phyloP scores from a whole-genome alignment of 2,329 filamentous ascomycete species.

The Fusarium hainanense region DNA sequence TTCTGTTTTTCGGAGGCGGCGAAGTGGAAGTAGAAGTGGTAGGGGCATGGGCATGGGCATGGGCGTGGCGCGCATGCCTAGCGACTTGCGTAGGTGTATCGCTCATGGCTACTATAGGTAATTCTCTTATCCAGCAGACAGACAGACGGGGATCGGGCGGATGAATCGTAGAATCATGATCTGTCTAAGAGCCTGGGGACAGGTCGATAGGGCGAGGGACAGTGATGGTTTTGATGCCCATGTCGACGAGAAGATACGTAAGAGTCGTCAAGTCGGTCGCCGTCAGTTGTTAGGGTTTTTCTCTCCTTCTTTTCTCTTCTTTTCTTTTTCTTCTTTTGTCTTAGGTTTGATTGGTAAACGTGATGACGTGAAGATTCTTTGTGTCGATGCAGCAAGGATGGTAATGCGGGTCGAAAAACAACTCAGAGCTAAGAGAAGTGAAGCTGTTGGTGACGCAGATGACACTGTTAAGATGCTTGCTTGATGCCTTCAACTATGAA shows the following conservation, averaged over 20 bases:
- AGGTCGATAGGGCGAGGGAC: slow-evolving; percentile 39
- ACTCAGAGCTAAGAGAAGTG: slow-evolving; percentile 9
- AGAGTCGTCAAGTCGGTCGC: slow-evolving; percentile 29
- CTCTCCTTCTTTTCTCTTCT: background rate
- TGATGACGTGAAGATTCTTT: slow-evolving; percentile 22
- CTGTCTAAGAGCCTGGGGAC: slow-evolving; percentile 46
- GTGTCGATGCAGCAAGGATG: slow-evolving; percentile 13
- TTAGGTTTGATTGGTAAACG: slow-evolving; percentile 10
- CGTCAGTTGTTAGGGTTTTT: slow-evolving; percentile 11
- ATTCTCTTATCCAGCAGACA: slow-evolving; percentile 32
- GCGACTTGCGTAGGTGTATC: slow-evolving; percentile 48
- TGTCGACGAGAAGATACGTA: slow-evolving; percentile 44
- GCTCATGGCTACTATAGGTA: slow-evolving; percentile 47
- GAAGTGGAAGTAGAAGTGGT: slow-evolving; percentile 50
- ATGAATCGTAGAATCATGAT: slow-evolving; percentile 44
- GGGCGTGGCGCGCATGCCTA: slow-evolving; percentile 49
- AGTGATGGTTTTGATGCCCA: slow-evolving; percentile 44
- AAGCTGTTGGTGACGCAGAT: slow-evolving; percentile 16
- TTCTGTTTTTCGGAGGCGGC: slow-evolving; percentile 58
- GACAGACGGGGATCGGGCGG: slow-evolving; percentile 26
- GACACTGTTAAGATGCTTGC: background rate
- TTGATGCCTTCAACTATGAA: slow-evolving; percentile 3
- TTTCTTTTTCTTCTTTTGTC: background rate
- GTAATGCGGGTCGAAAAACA: slow-evolving; percentile 10
- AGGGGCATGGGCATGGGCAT: slow-evolving; percentile 14